A percentile compares a stretch with the other conserved stretches of the same genome.
Evolutionary conservation across 768 basidiomycete species (phyloP).

Genomic region (Ramaria rubella): DNA sequence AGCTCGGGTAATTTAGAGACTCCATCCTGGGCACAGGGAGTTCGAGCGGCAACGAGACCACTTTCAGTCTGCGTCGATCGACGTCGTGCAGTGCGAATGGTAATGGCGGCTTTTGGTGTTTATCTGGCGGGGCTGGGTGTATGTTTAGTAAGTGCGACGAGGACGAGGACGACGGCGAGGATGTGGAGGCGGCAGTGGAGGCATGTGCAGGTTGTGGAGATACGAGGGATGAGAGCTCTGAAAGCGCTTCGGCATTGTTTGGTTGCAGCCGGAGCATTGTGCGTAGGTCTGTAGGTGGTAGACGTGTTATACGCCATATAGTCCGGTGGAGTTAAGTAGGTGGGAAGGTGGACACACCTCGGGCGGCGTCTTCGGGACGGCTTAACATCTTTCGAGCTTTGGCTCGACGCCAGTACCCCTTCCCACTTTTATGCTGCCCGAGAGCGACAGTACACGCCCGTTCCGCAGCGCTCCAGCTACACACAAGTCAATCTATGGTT

Average conservation of each 20-base stretch:
- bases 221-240: conserved; percentile 43
- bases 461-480: conserved; percentile 68
- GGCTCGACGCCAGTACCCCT: conserved; percentile 65
- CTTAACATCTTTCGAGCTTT: conserved; percentile 59
- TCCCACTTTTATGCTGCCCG: conserved; percentile 57
- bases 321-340: background rate
- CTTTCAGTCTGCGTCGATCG: conserved; percentile 6
- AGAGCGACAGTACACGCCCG: conserved; percentile 61
- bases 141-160: background rate
- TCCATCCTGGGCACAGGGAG: conserved; percentile 7
- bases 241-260: conserved; percentile 52
- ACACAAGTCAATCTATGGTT: background rate
- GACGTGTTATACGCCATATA: too few species aligned
- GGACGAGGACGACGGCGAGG: background rate
- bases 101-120: conserved; percentile 4
- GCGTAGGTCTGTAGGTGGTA: conserved; percentile 43
- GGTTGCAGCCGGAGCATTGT: conserved; percentile 57
- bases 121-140: conserved; percentile 11
- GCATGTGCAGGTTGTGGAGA: conserved; percentile 11
- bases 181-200: background rate
- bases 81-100: conserved; percentile 5
- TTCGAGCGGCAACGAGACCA: conserved; percentile 6
- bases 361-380: conserved; percentile 49
- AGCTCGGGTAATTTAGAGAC: conserved; percentile 8
- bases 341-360: conserved; percentile 33